Conservation (phyloP, 1,284 basidiomycete genomes). For the Earliella scabrosa region DNA sequence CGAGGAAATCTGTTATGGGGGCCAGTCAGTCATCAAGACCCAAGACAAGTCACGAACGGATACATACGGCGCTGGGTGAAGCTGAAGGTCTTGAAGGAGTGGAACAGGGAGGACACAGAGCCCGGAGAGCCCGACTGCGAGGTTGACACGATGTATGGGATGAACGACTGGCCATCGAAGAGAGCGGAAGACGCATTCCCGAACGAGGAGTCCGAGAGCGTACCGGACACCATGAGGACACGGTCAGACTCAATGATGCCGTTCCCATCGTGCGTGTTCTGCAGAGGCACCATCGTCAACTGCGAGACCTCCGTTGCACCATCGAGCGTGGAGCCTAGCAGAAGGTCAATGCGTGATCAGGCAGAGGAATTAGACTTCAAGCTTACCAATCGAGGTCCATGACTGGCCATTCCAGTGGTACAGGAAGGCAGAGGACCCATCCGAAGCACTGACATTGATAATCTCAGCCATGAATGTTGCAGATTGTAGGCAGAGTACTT, state of each 20-base stretch:
- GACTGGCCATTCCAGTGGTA: conserved; percentile 80
- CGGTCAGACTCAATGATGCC: conserved; percentile 83
- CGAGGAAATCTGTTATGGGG: conserved; percentile 80
- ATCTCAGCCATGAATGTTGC: neutral
- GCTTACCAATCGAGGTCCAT: conserved; percentile 72
- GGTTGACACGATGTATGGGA: conserved; percentile 83
- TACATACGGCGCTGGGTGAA: conserved; percentile 74
- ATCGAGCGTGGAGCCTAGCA: conserved; percentile 56
- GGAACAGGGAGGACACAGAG: conserved; percentile 80
- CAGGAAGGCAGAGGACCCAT: conserved; percentile 72
- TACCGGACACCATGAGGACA: conserved; percentile 89
- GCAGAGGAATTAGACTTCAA: neutral
- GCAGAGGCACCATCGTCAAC: conserved; percentile 89
- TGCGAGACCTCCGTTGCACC: conserved; percentile 74
- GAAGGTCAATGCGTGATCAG: neutral
- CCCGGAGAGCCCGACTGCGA: conserved; percentile 74
- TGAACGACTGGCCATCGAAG: conserved; percentile 85
- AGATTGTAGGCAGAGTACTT: conserved; percentile 29
- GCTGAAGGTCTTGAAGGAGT: conserved; percentile 76
- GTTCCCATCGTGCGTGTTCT: conserved; percentile 72
- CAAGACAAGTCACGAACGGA: neutral
- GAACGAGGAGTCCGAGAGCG: conserved; percentile 69
- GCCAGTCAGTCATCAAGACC: conserved; percentile 9
- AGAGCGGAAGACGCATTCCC: conserved; percentile 86
- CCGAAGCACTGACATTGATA: conserved; percentile 37